Conservation (phyloP, 257 asterid species). For the Lycium barbarum region DNA sequence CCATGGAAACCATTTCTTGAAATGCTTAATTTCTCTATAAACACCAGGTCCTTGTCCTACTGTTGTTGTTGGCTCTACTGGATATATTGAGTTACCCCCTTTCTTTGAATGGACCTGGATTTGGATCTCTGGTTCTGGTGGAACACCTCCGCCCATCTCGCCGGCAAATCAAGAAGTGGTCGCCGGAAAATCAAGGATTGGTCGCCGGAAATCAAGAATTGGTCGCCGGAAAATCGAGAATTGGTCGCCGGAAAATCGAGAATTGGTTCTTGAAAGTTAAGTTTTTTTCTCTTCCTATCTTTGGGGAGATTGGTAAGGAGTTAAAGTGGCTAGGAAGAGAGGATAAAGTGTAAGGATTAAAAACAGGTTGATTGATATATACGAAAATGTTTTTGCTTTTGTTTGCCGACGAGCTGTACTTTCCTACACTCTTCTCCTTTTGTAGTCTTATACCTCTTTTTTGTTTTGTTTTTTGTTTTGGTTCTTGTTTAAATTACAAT, state of each 20-base stretch:
- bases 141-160: slow-evolving; percentile 49
- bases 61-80: slow-evolving; percentile 48
- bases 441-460: neutral
- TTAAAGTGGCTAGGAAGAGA: neutral
- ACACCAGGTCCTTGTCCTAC: slow-evolving; percentile 30
- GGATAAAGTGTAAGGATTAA: slow-evolving; percentile 29
- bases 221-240: neutral
- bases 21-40: slow-evolving; percentile 71
- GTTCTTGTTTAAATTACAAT: too few species aligned
- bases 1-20: slow-evolving; percentile 82
- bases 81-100: slow-evolving; percentile 67
- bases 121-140: slow-evolving; percentile 49
- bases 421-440: neutral
- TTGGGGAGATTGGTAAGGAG: neutral
- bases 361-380: neutral
- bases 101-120: slow-evolving; percentile 59
- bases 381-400: slow-evolving; percentile 17
- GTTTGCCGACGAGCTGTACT: slow-evolving; percentile 8
- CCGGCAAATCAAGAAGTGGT: slow-evolving; percentile 23
- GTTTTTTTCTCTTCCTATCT: too few species aligned
- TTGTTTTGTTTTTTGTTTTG: too few species aligned
- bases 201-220: neutral
- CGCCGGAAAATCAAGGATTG: too few species aligned
- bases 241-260: too few species aligned
- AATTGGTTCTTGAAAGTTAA: too few species aligned